phyloP scores from a whole-genome alignment of 352 stramenopile species.

The Phytopythium mirpurense region DNA sequence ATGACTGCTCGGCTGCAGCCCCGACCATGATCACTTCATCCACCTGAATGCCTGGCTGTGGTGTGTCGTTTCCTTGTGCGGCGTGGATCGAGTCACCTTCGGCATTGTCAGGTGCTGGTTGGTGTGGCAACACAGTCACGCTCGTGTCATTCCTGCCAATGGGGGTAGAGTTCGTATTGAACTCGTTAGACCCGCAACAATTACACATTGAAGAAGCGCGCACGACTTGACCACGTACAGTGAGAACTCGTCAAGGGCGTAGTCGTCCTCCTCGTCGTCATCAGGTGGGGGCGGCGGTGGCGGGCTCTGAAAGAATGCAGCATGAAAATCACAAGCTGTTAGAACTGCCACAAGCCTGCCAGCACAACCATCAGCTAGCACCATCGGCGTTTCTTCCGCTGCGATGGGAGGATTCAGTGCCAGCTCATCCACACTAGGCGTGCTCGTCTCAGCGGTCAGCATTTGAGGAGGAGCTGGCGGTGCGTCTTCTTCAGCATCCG shows the following conservation, averaged over 20 bases:
- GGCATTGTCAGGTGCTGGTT: neutral
- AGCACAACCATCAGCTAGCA: no score
- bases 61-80: no score
- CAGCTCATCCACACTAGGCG: neutral
- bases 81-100: neutral
- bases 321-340: neutral
- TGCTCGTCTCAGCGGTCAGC: neutral
- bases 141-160: neutral
- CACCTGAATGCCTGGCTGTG: no score
- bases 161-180: neutral
- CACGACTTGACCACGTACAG: conserved; percentile 8
- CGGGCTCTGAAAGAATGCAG: conserved; percentile 20
- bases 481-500: conserved; percentile 8
- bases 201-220: neutral
- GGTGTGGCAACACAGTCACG: neutral
- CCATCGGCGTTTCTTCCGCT: conserved; percentile 3
- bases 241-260: conserved; percentile 22
- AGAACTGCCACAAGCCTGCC: no score
- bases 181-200: neutral
- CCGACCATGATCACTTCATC: no score
- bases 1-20: no score
- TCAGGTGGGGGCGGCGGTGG: conserved; percentile 44
- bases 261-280: conserved; percentile 39
- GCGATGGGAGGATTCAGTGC: conserved; percentile 5
- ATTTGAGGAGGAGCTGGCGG: neutral